Base-by-base conservation (phyloP, 495 filamentous ascomycete species). In the Daldinia caldariorum region DNA sequence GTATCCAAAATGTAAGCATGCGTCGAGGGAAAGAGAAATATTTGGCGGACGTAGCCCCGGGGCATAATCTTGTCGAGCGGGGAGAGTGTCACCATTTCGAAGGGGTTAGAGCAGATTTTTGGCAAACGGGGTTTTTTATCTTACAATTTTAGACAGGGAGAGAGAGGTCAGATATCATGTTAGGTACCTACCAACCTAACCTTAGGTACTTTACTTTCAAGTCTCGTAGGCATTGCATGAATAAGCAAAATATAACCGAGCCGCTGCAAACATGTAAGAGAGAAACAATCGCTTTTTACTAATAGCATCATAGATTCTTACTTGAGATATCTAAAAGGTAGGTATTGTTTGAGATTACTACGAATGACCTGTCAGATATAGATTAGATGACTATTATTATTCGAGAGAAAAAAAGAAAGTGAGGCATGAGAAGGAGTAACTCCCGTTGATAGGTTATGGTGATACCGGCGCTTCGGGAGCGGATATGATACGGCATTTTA, bases 31-130 rank as follows among this genome's bases (percentile, higher is more conserved):
- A 78, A 78, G 62, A 69, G 71, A 47, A 71, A 62, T 6, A 76
- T 63, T 20, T 78, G 74, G 37, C 72, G 65, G 8, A 76, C 35
- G 55, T 78, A 78, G 34, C 71, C 56, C 9, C 65, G 71, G 34
- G 76, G 76, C 74, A 78, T 76, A 22, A 76, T 54, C 16, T 32
- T 47, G 16, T 78, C 74, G 29, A 78, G 70, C 5, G 73, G 60
- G 43, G 70, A 73, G 32, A 75, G 67, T 6, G 38, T 3, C 2
- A 32, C 2, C 69, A 71, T 71, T n/a, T 62, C 37, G 32, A 26
- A 12, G 2, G 16, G 16, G 29, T 18, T 14, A 31, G 39, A n/a
- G 14, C 4, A 14, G 49, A 31, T 51, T n/a, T n/a, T 51, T 51
- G 26, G 0, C 6, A 31, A 9, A 31, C 1, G 20, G n/a, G 4